Evolutionary conservation across 805 yeast genomes (phyloP).

Genomic region (Starmerella kuoi): DNA sequence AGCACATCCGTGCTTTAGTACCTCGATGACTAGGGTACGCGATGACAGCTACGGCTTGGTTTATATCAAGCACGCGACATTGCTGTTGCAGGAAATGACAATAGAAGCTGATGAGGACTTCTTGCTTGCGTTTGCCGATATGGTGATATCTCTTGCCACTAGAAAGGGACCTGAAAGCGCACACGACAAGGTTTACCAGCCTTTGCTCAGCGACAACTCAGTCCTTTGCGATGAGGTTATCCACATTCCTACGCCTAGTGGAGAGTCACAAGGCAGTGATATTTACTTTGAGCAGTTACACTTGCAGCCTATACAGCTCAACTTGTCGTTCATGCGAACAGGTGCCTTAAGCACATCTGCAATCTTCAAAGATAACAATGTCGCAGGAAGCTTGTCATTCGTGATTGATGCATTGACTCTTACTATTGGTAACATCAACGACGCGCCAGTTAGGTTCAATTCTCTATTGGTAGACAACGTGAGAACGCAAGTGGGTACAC

Average conservation of each 20-base stretch:
- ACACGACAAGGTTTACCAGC: slow-evolving; percentile 1
- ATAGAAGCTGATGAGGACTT: slow-evolving; percentile 91
- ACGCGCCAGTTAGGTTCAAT: slow-evolving; percentile 85
- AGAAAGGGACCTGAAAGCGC: slow-evolving; percentile 5
- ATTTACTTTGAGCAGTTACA: slow-evolving; percentile 86
- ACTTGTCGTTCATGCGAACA: slow-evolving; percentile 75
- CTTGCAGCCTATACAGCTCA: slow-evolving; percentile 80
- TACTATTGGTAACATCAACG: slow-evolving; percentile 95
- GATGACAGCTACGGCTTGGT: slow-evolving; percentile 85
- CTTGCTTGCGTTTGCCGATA: slow-evolving; percentile 66
- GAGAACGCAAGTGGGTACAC: slow-evolving; percentile 67
- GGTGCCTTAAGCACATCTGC: slow-evolving; percentile 49
- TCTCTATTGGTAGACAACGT: slow-evolving; percentile 81
- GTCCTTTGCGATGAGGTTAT: slow-evolving; percentile 40
- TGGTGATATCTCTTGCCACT: slow-evolving; percentile 33
- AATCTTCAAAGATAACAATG: slow-evolving; percentile 34
- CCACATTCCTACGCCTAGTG: slow-evolving; percentile 55
- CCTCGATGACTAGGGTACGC: slow-evolving; percentile 67
- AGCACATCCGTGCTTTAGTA: slow-evolving; percentile 82
- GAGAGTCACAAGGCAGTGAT: slow-evolving; percentile 44
- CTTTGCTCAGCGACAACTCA: slow-evolving; percentile 29
- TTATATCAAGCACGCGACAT: slow-evolving; percentile 83
- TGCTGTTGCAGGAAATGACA: slow-evolving; percentile 79
- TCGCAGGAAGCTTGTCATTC: slow-evolving; percentile 30
- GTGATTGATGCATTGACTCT: slow-evolving; percentile 77